Evolutionary conservation across 169 alveolate genomes (phyloP).

Genomic region (Cryptosporidium felis): DNA sequence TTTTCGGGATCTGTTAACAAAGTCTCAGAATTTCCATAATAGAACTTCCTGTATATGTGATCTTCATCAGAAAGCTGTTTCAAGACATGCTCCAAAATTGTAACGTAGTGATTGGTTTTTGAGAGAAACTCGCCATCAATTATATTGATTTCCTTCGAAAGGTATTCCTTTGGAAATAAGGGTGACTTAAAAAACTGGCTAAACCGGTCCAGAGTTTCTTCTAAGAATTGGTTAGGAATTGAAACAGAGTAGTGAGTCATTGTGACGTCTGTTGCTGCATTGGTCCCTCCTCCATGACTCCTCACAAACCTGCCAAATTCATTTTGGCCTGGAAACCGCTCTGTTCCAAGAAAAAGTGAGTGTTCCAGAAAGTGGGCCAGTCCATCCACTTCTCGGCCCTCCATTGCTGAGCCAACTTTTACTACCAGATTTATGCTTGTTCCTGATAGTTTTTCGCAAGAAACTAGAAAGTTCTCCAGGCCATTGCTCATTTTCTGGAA

Average conservation of each 20-base stretch:
- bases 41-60: conserved; percentile 49
- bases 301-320: conserved; percentile 73
- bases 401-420: conserved; percentile 35
- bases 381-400: conserved; percentile 75
- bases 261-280: conserved; percentile 72
- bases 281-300: conserved; percentile 79
- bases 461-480: conserved; percentile 29
- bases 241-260: conserved; percentile 36
- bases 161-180: conserved; percentile 3
- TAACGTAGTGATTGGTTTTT: conserved; percentile 10
- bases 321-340: conserved; percentile 81
- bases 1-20: neutral
- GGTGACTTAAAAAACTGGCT: conserved; percentile 59
- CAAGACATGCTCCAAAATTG: neutral
- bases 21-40: conserved; percentile 9
- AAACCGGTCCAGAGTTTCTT: conserved; percentile 17
- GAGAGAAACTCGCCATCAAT: conserved; percentile 25
- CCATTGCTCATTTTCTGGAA: neutral
- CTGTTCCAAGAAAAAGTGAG: conserved; percentile 85
- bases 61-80: conserved; percentile 23
- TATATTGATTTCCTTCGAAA: conserved; percentile 28
- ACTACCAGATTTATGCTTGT: conserved; percentile 16
- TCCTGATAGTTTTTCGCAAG: neutral
- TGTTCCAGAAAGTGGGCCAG: conserved; percentile 88
- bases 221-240: conserved; percentile 24